These are phyloP conservation scores for Colletotrichum sp. DNA, from an alignment of 2,329 filamentous ascomycete genomes.

Conservation along the genomic window DNA sequence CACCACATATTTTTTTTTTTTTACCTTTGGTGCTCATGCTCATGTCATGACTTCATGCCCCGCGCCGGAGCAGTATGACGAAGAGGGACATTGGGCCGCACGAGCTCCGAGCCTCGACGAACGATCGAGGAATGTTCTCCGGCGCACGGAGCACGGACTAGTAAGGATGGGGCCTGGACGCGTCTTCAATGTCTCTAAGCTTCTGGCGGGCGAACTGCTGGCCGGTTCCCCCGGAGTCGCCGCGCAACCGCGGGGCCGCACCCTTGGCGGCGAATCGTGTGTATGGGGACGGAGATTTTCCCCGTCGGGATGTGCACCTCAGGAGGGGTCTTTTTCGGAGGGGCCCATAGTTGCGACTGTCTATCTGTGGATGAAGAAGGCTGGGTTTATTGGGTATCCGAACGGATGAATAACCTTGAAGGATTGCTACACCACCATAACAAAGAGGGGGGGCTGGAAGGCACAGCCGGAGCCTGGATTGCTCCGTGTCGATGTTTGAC, in stretches of 20 bases:
- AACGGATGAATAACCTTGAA: background rate
- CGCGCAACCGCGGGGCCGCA: background rate
- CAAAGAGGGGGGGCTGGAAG: background rate
- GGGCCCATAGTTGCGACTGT: background rate
- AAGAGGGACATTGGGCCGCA: constrained; percentile 15
- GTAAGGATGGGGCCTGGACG: constrained; percentile 17
- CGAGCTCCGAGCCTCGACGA: constrained; percentile 12
- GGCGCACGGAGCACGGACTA: constrained; percentile 16
- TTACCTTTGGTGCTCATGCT: background rate
- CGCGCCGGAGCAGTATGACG: constrained; percentile 13
- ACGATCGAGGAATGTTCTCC: constrained; percentile 20
- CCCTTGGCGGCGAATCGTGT: background rate
- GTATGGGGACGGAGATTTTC: background rate
- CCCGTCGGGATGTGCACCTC: background rate
- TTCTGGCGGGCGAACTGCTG: background rate
- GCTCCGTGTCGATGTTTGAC: background rate
- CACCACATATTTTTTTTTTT: background rate
- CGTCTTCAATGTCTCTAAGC: background rate
- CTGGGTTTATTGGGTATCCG: no score
- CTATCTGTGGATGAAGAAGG: background rate
- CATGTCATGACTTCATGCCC: constrained; percentile 20
- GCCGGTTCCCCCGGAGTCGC: background rate
- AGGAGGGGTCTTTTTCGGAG: background rate
- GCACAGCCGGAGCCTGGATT: background rate
- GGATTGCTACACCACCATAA: background rate